These are phyloP conservation scores for Phytophthora sansomeana DNA, from an alignment of 352 stramenopile species.

Conservation along the genomic window DNA sequence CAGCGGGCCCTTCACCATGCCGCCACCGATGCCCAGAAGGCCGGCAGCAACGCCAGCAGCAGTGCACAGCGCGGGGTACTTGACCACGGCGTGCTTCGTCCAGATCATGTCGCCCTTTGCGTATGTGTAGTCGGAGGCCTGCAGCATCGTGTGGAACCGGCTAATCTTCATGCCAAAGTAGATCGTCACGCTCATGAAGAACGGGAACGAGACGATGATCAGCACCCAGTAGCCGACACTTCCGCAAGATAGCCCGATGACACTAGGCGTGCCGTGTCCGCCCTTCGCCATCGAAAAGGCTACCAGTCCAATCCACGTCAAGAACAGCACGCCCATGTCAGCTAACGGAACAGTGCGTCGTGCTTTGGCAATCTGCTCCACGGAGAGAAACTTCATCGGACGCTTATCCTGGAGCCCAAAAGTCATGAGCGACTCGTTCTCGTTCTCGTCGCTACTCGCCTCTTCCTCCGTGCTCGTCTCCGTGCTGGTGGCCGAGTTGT, in stretches of 20 bases:
- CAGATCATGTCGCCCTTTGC: slow-evolving; percentile 96
- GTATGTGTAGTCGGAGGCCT: slow-evolving; percentile 91
- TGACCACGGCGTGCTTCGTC: slow-evolving; percentile 90
- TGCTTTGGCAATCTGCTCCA: slow-evolving; percentile 65
- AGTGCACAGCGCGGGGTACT: slow-evolving; percentile 80
- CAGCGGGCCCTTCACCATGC: slow-evolving; percentile 92
- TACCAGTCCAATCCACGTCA: slow-evolving; percentile 83
- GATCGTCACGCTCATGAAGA: slow-evolving; percentile 75
- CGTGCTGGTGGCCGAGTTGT: slow-evolving; percentile 36
- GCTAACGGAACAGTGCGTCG: slow-evolving; percentile 60
- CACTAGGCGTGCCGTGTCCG: slow-evolving; percentile 75
- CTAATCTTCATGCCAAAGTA: slow-evolving; percentile 82
- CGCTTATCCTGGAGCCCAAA: slow-evolving; percentile 49
- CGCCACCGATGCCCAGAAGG: slow-evolving; percentile 89
- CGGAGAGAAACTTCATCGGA: slow-evolving; percentile 36
- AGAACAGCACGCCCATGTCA: slow-evolving; percentile 72
- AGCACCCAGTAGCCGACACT: slow-evolving; percentile 75
- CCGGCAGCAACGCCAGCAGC: slow-evolving; percentile 76
- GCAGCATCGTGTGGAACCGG: slow-evolving; percentile 63
- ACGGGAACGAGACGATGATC: slow-evolving; percentile 67
- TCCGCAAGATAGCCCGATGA: slow-evolving; percentile 76
- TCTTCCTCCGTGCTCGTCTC: slow-evolving; percentile 51
- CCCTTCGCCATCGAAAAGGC: slow-evolving; percentile 84
- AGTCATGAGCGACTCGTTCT: slow-evolving; percentile 68
- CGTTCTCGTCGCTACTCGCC: slow-evolving; percentile 53